Percentiles rank a stretch among this genome's conserved stretches.
phyloP scores from a whole-genome alignment of 768 basidiomycete species.

The Russula olivacea region DNA sequence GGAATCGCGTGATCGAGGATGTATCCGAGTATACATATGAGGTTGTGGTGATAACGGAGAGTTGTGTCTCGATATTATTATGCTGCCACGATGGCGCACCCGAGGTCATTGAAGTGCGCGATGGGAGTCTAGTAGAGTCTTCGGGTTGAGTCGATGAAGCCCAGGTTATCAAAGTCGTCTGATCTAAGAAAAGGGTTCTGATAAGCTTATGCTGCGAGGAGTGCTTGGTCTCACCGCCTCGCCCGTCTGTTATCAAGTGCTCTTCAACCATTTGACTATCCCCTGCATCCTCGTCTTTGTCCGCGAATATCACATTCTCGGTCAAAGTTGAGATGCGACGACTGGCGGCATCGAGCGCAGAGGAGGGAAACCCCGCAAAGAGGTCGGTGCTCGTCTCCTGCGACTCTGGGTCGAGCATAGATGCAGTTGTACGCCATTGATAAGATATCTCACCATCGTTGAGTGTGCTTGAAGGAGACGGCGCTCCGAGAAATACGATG shows the following conservation, averaged over 20 bases:
- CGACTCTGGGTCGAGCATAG: slow-evolving; percentile 19
- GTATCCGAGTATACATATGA: slow-evolving; percentile 47
- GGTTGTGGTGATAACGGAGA: slow-evolving; percentile 34
- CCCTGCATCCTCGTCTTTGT: slow-evolving; percentile 31
- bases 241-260: slow-evolving; percentile 2
- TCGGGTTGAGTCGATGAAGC: slow-evolving; percentile 15
- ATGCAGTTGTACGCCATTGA: slow-evolving; percentile 45
- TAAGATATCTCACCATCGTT: slow-evolving; percentile 33
- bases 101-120: slow-evolving; percentile 21
- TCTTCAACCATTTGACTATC: slow-evolving; percentile 13
- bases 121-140: neutral
- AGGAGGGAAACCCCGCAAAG: slow-evolving; percentile 30
- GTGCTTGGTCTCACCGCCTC: neutral
- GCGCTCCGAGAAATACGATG: slow-evolving; percentile 51
- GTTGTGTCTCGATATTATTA: slow-evolving; percentile 18
- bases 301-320: slow-evolving; percentile 63
- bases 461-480: slow-evolving; percentile 33
- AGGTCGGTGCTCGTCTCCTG: slow-evolving; percentile 24
- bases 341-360: slow-evolving; percentile 60
- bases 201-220: neutral
- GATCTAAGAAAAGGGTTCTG: slow-evolving; percentile 4
- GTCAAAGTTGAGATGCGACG: slow-evolving; percentile 66
- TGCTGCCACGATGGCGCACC: neutral
- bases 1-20: slow-evolving; percentile 69
- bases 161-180: slow-evolving; percentile 16